Evolutionary conservation across 208 protist genomes (phyloP).

Genomic region (Strigomonas galati): DNA sequence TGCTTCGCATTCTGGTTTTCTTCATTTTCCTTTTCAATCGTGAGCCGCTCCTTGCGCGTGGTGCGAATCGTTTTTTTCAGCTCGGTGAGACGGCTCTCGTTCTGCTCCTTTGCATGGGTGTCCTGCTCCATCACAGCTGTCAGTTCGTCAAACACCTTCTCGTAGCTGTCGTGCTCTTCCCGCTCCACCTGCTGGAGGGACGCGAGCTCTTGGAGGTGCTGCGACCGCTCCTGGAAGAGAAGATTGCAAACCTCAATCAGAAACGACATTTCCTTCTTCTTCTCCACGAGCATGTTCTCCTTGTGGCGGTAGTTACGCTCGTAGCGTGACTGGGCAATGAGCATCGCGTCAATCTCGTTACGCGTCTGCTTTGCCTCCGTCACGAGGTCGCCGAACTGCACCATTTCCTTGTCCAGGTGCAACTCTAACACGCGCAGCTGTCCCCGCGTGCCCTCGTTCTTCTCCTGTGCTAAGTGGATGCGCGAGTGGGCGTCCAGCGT

Average conservation of each 20-base stretch:
- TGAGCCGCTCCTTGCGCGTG: constrained; percentile 34
- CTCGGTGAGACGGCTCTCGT: constrained; percentile 44
- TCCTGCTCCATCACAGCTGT: constrained; percentile 64
- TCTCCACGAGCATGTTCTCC: constrained; percentile 82
- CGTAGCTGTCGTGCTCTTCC: constrained; percentile 55
- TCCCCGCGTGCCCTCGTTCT: constrained; percentile 33
- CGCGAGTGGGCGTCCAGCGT: constrained; percentile 11
- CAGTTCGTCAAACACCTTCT: constrained; percentile 69
- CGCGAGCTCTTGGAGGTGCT: constrained; percentile 35
- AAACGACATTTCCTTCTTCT: constrained; percentile 89
- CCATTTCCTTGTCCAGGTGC: constrained; percentile 76
- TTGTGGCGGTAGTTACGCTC: constrained; percentile 82
- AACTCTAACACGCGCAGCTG: constrained; percentile 87
- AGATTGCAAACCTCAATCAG: constrained; percentile 91
- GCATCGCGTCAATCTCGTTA: constrained; percentile 83
- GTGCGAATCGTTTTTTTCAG: constrained; percentile 33
- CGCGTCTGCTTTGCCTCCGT: constrained; percentile 75
- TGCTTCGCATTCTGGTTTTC: constrained; percentile 14
- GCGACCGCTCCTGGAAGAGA: constrained; percentile 80
- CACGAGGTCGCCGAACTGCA: constrained; percentile 81
- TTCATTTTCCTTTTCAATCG: constrained; percentile 31
- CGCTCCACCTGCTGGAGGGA: constrained; percentile 36
- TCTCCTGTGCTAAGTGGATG: constrained; percentile 4
- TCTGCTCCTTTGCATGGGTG: constrained; percentile 25
- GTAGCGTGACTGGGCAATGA: constrained; percentile 82